Percentiles rank a stretch among this genome's conserved stretches.
Evolutionary conservation across 106 monocot genomes (phyloP).

Genomic region (Dactylorhiza incarnata): DNA sequence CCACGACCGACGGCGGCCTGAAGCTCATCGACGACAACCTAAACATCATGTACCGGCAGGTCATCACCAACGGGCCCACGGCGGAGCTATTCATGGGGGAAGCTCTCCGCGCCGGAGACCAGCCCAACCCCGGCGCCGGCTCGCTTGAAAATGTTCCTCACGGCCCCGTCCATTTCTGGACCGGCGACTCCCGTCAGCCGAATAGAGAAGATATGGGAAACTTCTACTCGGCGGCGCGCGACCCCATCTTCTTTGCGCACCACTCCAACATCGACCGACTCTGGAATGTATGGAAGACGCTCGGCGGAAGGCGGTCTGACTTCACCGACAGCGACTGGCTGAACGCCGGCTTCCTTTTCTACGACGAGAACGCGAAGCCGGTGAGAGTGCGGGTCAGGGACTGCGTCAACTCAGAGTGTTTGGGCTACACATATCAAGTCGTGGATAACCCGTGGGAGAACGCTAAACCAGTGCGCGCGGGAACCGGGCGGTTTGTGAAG

Average conservation of each 20-base stretch:
- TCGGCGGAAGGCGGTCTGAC: constrained; percentile 11
- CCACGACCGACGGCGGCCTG: not conserved
- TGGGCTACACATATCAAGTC: constrained; percentile 8
- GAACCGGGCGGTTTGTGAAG: not conserved
- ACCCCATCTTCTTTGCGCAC: constrained; percentile 25
- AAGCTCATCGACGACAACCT: constrained; percentile 9
- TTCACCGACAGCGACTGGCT: constrained; percentile 31
- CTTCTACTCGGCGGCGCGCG: constrained; percentile 16
- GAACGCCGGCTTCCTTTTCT: constrained; percentile 32
- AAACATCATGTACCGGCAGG: constrained; percentile 11
- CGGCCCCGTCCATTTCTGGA: constrained; percentile 11
- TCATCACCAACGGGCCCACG: constrained; percentile 15
- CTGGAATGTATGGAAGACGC: constrained; percentile 17
- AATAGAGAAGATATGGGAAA: constrained; percentile 22
- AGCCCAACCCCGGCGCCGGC: constrained; percentile 8
- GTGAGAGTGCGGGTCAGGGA: constrained; percentile 21
- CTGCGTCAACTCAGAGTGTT: not conserved
- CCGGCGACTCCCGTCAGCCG: constrained; percentile 7
- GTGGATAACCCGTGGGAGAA: constrained; percentile 14
- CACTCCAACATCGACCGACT: constrained; percentile 22
- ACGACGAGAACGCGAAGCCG: constrained; percentile 31
- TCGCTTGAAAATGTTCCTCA: constrained; percentile 14
- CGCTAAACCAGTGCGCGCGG: not conserved
- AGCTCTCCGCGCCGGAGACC: not conserved
- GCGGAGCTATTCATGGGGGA: constrained; percentile 21